Evolutionary conservation across 2,329 filamentous ascomycete species (phyloP).

Genomic region (Aspergillus aculeatinus): DNA sequence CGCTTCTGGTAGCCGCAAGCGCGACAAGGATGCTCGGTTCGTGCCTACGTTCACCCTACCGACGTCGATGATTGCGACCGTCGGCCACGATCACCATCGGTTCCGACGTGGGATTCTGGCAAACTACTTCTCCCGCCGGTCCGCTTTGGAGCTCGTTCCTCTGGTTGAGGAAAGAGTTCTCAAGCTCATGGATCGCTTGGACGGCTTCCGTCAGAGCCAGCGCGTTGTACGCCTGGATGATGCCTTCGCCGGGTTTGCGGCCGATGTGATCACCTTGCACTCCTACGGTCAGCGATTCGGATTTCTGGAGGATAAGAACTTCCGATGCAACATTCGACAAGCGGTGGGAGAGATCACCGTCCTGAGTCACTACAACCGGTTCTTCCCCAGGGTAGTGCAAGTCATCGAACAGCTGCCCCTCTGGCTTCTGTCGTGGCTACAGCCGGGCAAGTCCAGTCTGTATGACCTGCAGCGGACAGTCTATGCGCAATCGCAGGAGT

Average conservation of each 20-base stretch:
- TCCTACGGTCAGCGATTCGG: slow-evolving; percentile 1
- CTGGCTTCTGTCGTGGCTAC: slow-evolving; percentile 11
- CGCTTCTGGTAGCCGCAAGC: not conserved
- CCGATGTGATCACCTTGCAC: slow-evolving; percentile 8
- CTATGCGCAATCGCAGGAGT: not conserved
- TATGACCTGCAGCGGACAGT: slow-evolving; percentile 18
- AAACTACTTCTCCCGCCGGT: slow-evolving; percentile 13
- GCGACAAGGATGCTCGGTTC: slow-evolving; percentile 6
- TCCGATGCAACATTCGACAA: slow-evolving; percentile 3
- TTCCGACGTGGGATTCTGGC: slow-evolving; percentile 11
- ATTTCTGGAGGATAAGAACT: slow-evolving; percentile 1
- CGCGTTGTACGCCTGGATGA: not conserved
- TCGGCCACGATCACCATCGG: slow-evolving; percentile 9
- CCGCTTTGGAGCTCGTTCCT: not conserved
- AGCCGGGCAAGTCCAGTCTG: slow-evolving; percentile 10
- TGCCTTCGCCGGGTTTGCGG: slow-evolving; percentile 1
- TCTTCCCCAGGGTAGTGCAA: slow-evolving; percentile 17
- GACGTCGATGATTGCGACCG: slow-evolving; percentile 1
- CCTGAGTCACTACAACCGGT: slow-evolving; percentile 23
- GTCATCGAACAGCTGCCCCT: slow-evolving; percentile 14
- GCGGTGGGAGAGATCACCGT: slow-evolving; percentile 21
- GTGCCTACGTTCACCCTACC: not conserved
- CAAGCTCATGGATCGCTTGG: slow-evolving; percentile 1
- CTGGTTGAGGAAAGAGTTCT: slow-evolving; percentile 1
- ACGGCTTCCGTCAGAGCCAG: not conserved